A percentile compares a stretch with the other conserved stretches of the same genome.
Evolutionary conservation across 2,329 filamentous ascomycete species (phyloP).

Genomic region (Hirsutella rhossiliensis): DNA sequence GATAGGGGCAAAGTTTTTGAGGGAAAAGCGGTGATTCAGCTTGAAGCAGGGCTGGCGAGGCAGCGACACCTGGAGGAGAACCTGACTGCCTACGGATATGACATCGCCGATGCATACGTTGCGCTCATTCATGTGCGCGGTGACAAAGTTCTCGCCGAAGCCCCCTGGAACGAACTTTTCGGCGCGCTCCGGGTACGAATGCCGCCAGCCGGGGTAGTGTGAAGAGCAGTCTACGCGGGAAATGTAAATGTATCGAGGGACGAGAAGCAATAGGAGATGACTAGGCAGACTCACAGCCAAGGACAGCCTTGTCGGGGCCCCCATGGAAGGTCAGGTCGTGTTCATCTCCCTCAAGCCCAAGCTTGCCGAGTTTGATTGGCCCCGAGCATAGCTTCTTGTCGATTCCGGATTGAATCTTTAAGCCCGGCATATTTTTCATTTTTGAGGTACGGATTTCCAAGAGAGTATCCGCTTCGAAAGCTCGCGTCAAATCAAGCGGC

Average conservation of each 20-base stretch:
- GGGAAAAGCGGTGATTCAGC: conserved; percentile 53
- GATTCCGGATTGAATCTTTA: conserved; percentile 43
- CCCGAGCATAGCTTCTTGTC: conserved; percentile 31
- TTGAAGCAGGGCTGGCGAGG: conserved; percentile 57
- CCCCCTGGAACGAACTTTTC: conserved; percentile 42
- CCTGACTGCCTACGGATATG: conserved; percentile 35
- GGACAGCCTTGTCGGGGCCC: conserved; percentile 50
- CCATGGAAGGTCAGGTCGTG: conserved; percentile 51
- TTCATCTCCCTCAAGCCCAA: conserved; percentile 47
- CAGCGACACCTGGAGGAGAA: conserved; percentile 45
- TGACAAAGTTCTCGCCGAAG: conserved; percentile 55
- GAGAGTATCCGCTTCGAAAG: conserved; percentile 35
- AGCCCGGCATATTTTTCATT: conserved; percentile 40
- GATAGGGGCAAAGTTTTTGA: conserved; percentile 48
- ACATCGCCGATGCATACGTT: conserved; percentile 56
- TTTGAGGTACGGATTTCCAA: conserved; percentile 44
- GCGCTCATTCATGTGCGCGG: conserved; percentile 44
- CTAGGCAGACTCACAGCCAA: conserved; percentile 31
- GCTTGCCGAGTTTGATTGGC: conserved; percentile 26
- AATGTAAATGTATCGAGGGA: not conserved
- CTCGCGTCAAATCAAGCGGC: conserved; percentile 22
- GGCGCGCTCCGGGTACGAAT: conserved; percentile 37
- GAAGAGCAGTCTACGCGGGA: conserved; percentile 38
- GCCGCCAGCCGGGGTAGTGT: conserved; percentile 44
- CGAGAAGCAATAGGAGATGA: not conserved